A percentile compares a stretch with the other conserved stretches of the same genome.
phyloP scores from a whole-genome alignment of 371 early-diverging fungal species.

The Conidiobolus incongruus region DNA sequence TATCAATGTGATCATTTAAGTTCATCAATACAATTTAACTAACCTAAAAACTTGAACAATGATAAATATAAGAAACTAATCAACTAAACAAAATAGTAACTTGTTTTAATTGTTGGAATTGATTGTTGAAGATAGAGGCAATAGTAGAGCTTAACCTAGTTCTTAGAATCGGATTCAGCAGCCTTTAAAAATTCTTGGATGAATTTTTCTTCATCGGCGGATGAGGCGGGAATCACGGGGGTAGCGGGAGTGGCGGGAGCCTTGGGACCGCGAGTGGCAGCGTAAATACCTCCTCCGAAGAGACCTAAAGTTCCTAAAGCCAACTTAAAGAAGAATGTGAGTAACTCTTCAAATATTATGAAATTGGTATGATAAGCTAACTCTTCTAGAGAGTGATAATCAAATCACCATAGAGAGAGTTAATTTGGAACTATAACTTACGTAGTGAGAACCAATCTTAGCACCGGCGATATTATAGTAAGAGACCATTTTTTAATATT shows the following conservation, averaged over 20 bases:
- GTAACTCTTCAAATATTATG: too few species aligned
- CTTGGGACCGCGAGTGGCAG: neutral
- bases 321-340: neutral
- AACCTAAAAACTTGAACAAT: too few species aligned
- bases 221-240: neutral
- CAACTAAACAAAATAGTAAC: too few species aligned
- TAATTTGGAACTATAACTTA: neutral
- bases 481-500: neutral
- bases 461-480: conserved; percentile 1
- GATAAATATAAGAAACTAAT: too few species aligned
- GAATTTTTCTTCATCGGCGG: neutral
- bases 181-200: neutral
- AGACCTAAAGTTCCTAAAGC: neutral
- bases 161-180: neutral
- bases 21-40: too few species aligned
- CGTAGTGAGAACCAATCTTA: neutral
- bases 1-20: too few species aligned
- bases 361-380: too few species aligned
- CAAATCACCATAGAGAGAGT: neutral
- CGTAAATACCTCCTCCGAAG: neutral
- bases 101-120: too few species aligned
- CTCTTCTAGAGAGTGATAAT: too few species aligned
- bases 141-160: too few species aligned
- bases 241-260: neutral
- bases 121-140: too few species aligned